A percentile compares a stretch with the other conserved stretches of the same genome.
Evolutionary conservation across 208 protist genomes (phyloP).

Genomic region (Leishmania lainsoni): DNA sequence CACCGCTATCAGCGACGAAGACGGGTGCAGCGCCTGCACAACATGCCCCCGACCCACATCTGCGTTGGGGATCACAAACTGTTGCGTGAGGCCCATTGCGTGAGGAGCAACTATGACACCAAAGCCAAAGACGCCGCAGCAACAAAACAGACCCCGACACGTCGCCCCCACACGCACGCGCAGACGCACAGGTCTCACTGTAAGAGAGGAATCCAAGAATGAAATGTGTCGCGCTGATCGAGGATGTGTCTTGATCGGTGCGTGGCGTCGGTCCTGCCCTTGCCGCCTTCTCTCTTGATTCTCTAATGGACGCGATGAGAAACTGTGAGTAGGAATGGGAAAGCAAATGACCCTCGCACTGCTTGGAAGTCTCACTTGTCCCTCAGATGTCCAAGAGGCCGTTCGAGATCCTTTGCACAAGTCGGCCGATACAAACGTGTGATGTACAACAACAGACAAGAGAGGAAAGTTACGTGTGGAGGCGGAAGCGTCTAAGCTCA

Average conservation of each 20-base stretch:
- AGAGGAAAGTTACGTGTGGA: neutral
- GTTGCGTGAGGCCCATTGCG: slow-evolving; percentile 74
- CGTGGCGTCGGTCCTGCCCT: neutral
- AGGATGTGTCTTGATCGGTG: neutral
- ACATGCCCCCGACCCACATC: slow-evolving; percentile 75
- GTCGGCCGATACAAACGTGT: neutral
- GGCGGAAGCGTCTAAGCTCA: neutral
- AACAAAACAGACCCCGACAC: neutral
- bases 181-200: neutral
- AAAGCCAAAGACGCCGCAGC: neutral
- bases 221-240: neutral
- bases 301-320: neutral
- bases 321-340: neutral
- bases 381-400: neutral
- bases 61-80: slow-evolving; percentile 60
- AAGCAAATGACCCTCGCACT: neutral
- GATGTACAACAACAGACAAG: neutral
- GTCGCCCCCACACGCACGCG: neutral
- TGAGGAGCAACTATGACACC: neutral
- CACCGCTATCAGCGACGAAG: slow-evolving; percentile 71
- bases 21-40: slow-evolving; percentile 77
- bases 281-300: neutral
- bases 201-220: neutral
- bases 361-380: neutral
- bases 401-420: neutral